phyloP scores from a whole-genome alignment of 2,329 filamentous ascomycete genomes.

The Pseudophaeomoniella oleicola region DNA sequence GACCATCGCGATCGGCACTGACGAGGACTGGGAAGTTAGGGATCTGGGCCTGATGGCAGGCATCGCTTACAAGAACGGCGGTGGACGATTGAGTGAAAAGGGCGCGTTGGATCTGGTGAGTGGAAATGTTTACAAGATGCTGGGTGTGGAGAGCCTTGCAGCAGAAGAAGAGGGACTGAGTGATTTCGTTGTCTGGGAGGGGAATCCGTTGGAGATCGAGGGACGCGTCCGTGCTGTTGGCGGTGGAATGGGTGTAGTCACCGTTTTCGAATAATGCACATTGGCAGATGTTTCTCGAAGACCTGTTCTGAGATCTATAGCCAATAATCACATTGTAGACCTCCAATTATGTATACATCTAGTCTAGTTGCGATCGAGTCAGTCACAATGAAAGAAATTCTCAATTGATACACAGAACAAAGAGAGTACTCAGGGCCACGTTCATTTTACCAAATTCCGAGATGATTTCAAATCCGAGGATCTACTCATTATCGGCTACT shows the following conservation, averaged over 20 bases:
- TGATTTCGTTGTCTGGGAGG: conserved; percentile 30
- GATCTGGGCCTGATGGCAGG: conserved; percentile 14
- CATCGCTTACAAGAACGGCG: background rate
- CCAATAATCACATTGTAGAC: no score
- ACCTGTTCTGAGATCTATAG: no score
- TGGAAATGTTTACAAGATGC: conserved; percentile 26
- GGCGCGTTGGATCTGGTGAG: conserved; percentile 23
- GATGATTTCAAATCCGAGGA: no score
- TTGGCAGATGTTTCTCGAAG: no score
- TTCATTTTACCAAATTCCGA: no score
- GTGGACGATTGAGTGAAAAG: conserved; percentile 9
- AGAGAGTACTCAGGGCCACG: no score
- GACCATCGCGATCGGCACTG: conserved; percentile 18
- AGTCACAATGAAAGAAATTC: no score
- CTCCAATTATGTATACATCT: no score
- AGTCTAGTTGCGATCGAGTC: no score
- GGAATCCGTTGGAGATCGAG: conserved; percentile 20
- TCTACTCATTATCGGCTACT: no score
- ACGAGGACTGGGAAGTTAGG: conserved; percentile 23
- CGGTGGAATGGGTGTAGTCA: background rate
- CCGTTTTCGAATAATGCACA: background rate
- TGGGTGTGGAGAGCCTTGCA: conserved; percentile 14
- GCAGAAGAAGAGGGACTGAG: conserved; percentile 12
- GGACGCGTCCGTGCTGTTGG: background rate
- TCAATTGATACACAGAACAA: no score